phyloP scores from a whole-genome alignment of 2,329 filamentous ascomycete genomes.

The Colletotrichum costaricense region DNA sequence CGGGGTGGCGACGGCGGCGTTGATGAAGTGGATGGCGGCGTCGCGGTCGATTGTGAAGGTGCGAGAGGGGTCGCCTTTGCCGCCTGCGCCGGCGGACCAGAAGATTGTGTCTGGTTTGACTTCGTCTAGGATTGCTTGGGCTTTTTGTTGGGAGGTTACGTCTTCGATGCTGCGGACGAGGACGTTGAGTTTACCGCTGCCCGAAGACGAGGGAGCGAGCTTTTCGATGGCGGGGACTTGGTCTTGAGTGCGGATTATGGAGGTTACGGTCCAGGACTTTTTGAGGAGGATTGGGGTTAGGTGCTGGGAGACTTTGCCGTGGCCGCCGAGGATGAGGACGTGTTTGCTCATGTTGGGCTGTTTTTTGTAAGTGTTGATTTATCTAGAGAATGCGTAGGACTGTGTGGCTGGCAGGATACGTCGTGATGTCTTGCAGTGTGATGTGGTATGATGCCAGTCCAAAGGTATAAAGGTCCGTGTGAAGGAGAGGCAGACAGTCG shows the following conservation, averaged over 20 bases:
- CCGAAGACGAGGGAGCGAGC: too few species aligned
- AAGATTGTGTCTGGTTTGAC: slow-evolving; percentile 74
- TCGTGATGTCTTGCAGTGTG: not conserved
- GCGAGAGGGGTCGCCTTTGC: slow-evolving; percentile 63
- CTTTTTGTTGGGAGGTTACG: slow-evolving; percentile 71
- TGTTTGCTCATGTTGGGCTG: slow-evolving; percentile 49
- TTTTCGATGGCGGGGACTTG: slow-evolving; percentile 72
- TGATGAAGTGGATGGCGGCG: slow-evolving; percentile 72
- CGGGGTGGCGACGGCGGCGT: slow-evolving; percentile 65
- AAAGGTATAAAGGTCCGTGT: too few species aligned
- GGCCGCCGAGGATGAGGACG: slow-evolving; percentile 82
- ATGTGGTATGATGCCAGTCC: not conserved
- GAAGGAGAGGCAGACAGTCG: not conserved
- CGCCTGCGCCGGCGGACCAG: slow-evolving; percentile 74
- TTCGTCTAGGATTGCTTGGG: slow-evolving; percentile 69
- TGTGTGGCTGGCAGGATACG: not conserved
- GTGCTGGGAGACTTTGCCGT: slow-evolving; percentile 81
- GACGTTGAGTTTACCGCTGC: slow-evolving; percentile 70
- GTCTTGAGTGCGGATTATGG: slow-evolving; percentile 78
- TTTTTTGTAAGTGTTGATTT: not conserved
- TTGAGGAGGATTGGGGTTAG: slow-evolving; percentile 82
- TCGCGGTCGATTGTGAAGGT: slow-evolving; percentile 72
- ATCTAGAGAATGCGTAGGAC: not conserved
- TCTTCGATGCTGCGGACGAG: slow-evolving; percentile 79
- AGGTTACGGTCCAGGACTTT: slow-evolving; percentile 81